Conservation (phyloP, 331 rosid genomes). For the Quercus phellos region DNA sequence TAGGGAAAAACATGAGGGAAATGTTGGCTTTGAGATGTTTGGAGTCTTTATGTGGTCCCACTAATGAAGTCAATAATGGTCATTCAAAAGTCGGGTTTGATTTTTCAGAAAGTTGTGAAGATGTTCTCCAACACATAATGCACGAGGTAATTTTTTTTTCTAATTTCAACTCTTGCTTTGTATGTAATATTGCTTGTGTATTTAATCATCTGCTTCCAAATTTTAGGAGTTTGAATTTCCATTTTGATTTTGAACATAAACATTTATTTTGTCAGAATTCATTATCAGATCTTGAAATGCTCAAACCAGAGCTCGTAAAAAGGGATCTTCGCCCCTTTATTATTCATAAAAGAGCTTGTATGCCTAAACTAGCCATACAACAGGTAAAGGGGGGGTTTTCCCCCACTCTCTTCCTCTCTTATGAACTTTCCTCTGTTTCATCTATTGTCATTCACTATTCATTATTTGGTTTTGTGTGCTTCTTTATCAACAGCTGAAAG, state of each 20-base stretch:
- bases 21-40: constrained; percentile 64
- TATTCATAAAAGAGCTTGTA: constrained; percentile 43
- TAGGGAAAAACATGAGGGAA: constrained; percentile 44
- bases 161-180: constrained; percentile 8
- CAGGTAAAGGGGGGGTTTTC: constrained; percentile 37
- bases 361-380: constrained; percentile 45
- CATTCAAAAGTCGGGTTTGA: constrained; percentile 41
- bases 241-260: constrained; percentile 7
- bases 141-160: constrained; percentile 34
- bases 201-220: background rate
- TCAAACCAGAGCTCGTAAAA: constrained; percentile 32
- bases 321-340: constrained; percentile 47
- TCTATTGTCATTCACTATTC: constrained; percentile 11
- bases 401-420: background rate
- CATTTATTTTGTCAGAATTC: constrained; percentile 33
- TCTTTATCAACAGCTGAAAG: constrained; percentile 55
- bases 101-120: constrained; percentile 38
- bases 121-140: constrained; percentile 44
- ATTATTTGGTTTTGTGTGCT: constrained; percentile 8
- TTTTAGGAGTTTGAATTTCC: constrained; percentile 4
- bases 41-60: constrained; percentile 41
- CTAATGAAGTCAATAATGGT: constrained; percentile 14
- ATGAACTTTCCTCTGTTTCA: constrained; percentile 8
- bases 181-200: background rate
- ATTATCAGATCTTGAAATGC: constrained; percentile 26